Conservation (phyloP, 495 filamentous ascomycete genomes). For the Hypoxylon rickii region DNA sequence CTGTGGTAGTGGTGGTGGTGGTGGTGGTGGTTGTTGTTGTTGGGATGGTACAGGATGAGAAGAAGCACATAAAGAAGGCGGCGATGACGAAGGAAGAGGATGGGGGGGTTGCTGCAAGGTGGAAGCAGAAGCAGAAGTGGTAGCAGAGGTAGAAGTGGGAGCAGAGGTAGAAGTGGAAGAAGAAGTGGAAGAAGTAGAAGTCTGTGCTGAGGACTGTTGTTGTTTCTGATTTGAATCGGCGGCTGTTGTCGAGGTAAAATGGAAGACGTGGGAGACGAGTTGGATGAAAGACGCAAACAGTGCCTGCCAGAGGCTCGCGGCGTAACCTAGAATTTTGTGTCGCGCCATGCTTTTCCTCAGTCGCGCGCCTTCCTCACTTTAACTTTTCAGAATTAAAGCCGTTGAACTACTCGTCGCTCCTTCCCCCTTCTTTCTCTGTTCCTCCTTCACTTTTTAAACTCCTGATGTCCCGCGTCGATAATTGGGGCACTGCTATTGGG, state of each 20-base stretch:
- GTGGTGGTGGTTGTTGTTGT: neutral
- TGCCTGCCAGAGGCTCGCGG: slow-evolving; percentile 37
- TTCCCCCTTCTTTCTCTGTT: neutral
- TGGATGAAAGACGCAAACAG: slow-evolving; percentile 43
- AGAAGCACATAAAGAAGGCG: neutral
- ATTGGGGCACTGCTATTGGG: too few species aligned
- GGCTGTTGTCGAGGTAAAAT: slow-evolving; percentile 25
- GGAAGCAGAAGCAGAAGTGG: too few species aligned
- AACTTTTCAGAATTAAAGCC: too few species aligned
- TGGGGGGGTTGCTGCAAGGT: neutral
- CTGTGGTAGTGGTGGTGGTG: neutral
- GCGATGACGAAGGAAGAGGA: too few species aligned
- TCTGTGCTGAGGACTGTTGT: slow-evolving; percentile 2
- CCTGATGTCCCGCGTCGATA: too few species aligned
- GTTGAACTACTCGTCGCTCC: too few species aligned
- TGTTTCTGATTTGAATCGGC: slow-evolving; percentile 6
- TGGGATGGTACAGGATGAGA: neutral
- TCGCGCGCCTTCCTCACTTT: slow-evolving; percentile 12
- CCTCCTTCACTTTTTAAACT: too few species aligned
- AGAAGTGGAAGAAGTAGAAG: slow-evolving; percentile 1
- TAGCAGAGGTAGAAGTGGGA: too few species aligned
- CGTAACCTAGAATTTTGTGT: slow-evolving; percentile 43
- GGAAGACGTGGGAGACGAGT: slow-evolving; percentile 35
- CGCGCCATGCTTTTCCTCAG: slow-evolving; percentile 36
- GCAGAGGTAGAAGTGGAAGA: too few species aligned